Conservation (phyloP, 306 rosid genomes). For the Sicyos baderoa region DNA sequence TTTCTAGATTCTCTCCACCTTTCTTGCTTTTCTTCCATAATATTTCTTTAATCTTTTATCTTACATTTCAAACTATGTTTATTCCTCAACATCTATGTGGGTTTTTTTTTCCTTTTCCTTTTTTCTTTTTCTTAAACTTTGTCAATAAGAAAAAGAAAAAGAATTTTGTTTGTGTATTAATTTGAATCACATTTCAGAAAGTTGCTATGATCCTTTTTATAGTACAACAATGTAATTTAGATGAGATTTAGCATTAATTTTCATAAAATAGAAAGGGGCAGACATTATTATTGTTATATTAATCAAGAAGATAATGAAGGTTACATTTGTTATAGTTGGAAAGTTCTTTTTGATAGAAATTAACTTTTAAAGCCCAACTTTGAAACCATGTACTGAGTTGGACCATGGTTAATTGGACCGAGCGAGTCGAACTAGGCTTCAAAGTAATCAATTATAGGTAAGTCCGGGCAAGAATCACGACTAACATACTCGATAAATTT, state of each 20-base stretch:
- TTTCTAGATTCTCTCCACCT: constrained; percentile 75
- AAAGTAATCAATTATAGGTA: too few relatives aligned
- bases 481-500: too few relatives aligned
- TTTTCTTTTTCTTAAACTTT: not conserved
- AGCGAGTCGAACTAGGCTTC: too few relatives aligned
- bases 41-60: constrained; percentile 24
- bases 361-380: too few relatives aligned
- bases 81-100: not conserved
- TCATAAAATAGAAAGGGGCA: not conserved
- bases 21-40: constrained; percentile 38
- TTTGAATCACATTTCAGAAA: not conserved
- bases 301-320: too few relatives aligned
- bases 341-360: too few relatives aligned
- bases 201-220: not conserved
- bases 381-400: too few relatives aligned
- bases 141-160: not conserved
- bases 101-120: not conserved
- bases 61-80: constrained; percentile 13
- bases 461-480: too few relatives aligned
- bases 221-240: not conserved
- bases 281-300: too few relatives aligned
- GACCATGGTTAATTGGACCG: too few relatives aligned
- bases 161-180: not conserved
- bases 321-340: too few relatives aligned
- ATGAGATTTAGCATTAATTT: not conserved